Evolutionary conservation across 2,329 filamentous ascomycete species (phyloP).

Genomic region (Aspergillus luchuensis): DNA sequence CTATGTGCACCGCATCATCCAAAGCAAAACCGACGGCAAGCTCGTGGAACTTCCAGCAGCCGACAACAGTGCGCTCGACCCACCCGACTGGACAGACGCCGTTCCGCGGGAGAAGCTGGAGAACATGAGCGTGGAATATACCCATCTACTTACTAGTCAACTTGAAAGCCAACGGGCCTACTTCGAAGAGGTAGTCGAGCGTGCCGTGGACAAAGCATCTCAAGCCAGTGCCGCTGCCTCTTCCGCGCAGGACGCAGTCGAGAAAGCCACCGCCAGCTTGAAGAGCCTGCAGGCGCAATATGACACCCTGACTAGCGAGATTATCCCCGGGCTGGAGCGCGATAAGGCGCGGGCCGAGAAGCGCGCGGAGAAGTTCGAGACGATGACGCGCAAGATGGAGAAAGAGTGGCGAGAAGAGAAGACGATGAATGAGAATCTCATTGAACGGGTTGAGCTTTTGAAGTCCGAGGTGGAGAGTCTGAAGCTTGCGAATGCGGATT

Average conservation of each 20-base stretch:
- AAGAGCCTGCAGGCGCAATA: constrained; percentile 60
- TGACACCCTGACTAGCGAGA: constrained; percentile 54
- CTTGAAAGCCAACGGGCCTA: constrained; percentile 90
- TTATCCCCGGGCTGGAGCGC: constrained; percentile 69
- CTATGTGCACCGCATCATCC: constrained; percentile 93
- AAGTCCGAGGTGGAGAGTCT: constrained; percentile 60
- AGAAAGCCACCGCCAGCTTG: constrained; percentile 60
- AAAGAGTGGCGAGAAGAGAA: constrained; percentile 85
- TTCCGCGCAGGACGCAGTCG: constrained; percentile 62
- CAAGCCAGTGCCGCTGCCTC: constrained; percentile 63
- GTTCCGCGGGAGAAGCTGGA: constrained; percentile 64
- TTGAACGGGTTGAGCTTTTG: constrained; percentile 73
- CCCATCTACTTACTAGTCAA: constrained; percentile 87
- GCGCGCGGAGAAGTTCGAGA: constrained; percentile 70
- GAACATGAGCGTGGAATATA: constrained; percentile 89
- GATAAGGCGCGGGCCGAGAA: constrained; percentile 69
- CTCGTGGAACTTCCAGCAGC: constrained; percentile 80
- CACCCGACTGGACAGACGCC: constrained; percentile 48
- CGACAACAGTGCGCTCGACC: constrained; percentile 46
- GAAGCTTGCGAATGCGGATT: constrained; percentile 65
- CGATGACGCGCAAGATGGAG: constrained; percentile 73
- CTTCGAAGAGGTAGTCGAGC: constrained; percentile 88
- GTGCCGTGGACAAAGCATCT: constrained; percentile 85
- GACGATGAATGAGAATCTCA: constrained; percentile 74
- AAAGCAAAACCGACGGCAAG: constrained; percentile 90